phyloP scores from a whole-genome alignment of 2,329 filamentous ascomycete genomes.

The Claviceps digitariae region DNA sequence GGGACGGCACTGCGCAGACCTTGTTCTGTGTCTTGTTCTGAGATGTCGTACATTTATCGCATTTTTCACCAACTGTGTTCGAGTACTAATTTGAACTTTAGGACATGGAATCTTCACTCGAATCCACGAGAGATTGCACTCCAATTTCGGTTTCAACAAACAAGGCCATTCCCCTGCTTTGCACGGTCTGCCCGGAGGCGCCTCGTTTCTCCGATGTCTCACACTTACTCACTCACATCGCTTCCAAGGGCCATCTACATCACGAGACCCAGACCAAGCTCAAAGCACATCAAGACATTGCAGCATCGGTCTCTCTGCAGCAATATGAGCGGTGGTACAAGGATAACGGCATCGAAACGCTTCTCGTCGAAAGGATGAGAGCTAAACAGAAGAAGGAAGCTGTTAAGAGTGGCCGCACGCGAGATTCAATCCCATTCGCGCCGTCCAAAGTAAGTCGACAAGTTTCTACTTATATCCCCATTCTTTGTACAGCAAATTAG shows the following conservation, averaged over 20 bases:
- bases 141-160: slow-evolving; percentile 11
- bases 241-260: slow-evolving; percentile 83
- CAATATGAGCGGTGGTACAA: slow-evolving; percentile 70
- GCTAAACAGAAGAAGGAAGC: slow-evolving; percentile 58
- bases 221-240: slow-evolving; percentile 81
- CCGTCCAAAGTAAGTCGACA: slow-evolving; percentile 12
- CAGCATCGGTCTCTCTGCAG: slow-evolving; percentile 48
- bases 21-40: slow-evolving; percentile 1
- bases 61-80: slow-evolving; percentile 8
- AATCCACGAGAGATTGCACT: slow-evolving; percentile 9
- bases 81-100: slow-evolving; percentile 9
- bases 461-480: background rate
- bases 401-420: slow-evolving; percentile 35
- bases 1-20: background rate
- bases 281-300: slow-evolving; percentile 50
- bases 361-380: slow-evolving; percentile 66
- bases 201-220: slow-evolving; percentile 81
- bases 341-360: slow-evolving; percentile 51
- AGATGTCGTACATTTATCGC: slow-evolving; percentile 5
- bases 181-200: slow-evolving; percentile 68
- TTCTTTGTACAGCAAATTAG: background rate
- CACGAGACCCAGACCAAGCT: slow-evolving; percentile 73
- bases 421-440: slow-evolving; percentile 9
- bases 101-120: slow-evolving; percentile 25
- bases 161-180: slow-evolving; percentile 52